These are phyloP conservation scores for Papilionanthe hybrid DNA, from an alignment of 116 monocot genomes.

Conservation along the genomic window DNA sequence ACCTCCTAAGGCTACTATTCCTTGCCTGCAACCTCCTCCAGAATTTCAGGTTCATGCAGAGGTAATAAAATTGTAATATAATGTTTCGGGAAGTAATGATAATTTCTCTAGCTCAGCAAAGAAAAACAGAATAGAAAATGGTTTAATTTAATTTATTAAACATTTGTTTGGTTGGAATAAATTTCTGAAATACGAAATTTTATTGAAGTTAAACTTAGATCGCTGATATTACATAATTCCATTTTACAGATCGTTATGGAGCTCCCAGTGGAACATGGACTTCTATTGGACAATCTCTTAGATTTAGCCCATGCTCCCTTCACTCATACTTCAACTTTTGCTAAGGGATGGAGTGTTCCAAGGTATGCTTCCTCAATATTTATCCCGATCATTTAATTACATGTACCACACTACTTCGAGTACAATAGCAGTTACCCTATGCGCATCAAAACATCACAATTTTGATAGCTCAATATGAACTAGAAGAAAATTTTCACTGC, in stretches of 20 bases:
- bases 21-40: slow-evolving; percentile 76
- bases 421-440: background rate
- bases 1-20: slow-evolving; percentile 58
- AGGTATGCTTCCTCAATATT: slow-evolving; percentile 35
- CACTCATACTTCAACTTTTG: slow-evolving; percentile 95
- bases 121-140: background rate
- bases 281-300: slow-evolving; percentile 94
- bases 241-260: slow-evolving; percentile 88
- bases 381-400: background rate
- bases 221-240: background rate
- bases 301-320: slow-evolving; percentile 98
- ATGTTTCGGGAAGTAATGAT: background rate
- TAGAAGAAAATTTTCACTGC: too few relatives aligned
- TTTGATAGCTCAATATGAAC: too few relatives aligned
- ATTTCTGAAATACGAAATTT: background rate
- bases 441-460: too few relatives aligned
- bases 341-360: slow-evolving; percentile 97
- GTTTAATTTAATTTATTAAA: too few relatives aligned
- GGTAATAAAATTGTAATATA: slow-evolving; percentile 30
- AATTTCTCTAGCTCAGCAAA: background rate
- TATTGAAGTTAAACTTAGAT: background rate
- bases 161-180: background rate
- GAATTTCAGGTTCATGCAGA: slow-evolving; percentile 89
- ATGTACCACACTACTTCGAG: background rate
- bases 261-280: slow-evolving; percentile 91